These are phyloP conservation scores for Colletotrichum camelliae DNA, from an alignment of 2,329 filamentous ascomycete genomes.

Conservation along the genomic window DNA sequence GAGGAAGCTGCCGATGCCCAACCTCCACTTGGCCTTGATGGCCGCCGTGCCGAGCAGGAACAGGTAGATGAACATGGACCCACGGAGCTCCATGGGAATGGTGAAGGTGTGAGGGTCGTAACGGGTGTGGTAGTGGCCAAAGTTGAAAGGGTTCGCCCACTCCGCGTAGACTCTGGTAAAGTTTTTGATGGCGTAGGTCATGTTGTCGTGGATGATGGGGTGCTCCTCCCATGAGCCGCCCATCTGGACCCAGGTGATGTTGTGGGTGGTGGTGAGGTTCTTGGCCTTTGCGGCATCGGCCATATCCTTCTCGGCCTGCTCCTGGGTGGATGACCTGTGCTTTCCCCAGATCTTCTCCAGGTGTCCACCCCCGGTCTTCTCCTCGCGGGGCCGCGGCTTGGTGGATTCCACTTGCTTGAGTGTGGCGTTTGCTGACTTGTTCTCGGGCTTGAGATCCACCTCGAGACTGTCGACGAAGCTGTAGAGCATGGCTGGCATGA, in stretches of 20 bases:
- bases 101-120: constrained; percentile 48
- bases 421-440: neutral
- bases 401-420: neutral
- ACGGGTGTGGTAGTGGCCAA: constrained; percentile 41
- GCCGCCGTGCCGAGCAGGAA: constrained; percentile 43
- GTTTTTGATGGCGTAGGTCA: constrained; percentile 41
- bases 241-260: constrained; percentile 39
- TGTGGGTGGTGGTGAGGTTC: constrained; percentile 38
- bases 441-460: neutral
- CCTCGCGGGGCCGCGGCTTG: neutral
- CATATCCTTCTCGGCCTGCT: neutral
- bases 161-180: constrained; percentile 41
- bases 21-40: constrained; percentile 38
- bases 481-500: constrained; percentile 36
- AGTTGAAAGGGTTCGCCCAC: constrained; percentile 47
- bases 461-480: constrained; percentile 24
- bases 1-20: constrained; percentile 32
- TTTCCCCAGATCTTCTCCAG: constrained; percentile 4
- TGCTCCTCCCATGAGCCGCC: constrained; percentile 48
- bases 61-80: constrained; percentile 45
- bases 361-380: neutral
- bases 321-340: neutral
- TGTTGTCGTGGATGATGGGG: constrained; percentile 42
- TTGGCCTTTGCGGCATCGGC: constrained; percentile 31
- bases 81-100: constrained; percentile 46